phyloP scores from a whole-genome alignment of 2,329 filamentous ascomycete species.

The Berkeleyomyces basicola region DNA sequence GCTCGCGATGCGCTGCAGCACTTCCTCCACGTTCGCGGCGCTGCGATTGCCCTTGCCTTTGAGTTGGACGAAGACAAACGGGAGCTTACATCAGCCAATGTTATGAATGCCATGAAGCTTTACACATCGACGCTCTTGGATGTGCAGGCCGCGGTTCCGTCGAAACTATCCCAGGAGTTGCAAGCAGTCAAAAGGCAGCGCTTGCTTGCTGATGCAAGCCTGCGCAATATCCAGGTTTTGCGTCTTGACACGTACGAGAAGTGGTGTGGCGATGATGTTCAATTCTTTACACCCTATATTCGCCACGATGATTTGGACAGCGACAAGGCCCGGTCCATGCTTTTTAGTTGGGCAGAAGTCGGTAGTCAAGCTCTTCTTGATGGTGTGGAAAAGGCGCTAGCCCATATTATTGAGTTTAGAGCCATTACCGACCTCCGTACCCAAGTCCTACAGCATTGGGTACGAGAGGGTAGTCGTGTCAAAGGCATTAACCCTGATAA shows the following conservation, averaged over 20 bases:
- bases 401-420: constrained; percentile 46
- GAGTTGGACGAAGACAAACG: constrained; percentile 29
- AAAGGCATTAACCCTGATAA: constrained; percentile 50
- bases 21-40: constrained; percentile 57
- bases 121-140: constrained; percentile 64
- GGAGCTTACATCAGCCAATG: constrained; percentile 27
- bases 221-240: constrained; percentile 51
- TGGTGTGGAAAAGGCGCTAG: constrained; percentile 45
- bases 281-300: constrained; percentile 74
- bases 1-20: constrained; percentile 62
- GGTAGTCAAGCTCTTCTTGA: constrained; percentile 42
- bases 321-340: constrained; percentile 40
- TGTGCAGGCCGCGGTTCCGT: constrained; percentile 59
- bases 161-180: constrained; percentile 53
- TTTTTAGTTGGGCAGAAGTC: constrained; percentile 46
- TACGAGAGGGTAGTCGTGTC: constrained; percentile 47
- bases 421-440: constrained; percentile 53
- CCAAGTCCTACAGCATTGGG: constrained; percentile 57
- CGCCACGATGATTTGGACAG: constrained; percentile 60
- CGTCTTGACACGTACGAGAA: constrained; percentile 60
- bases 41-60: constrained; percentile 49
- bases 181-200: constrained; percentile 50
- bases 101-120: constrained; percentile 50
- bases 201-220: constrained; percentile 52
- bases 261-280: constrained; percentile 72